These are phyloP conservation scores for Colletotrichum sp. DNA, from an alignment of 2,329 filamentous ascomycete species.

Conservation along the genomic window DNA sequence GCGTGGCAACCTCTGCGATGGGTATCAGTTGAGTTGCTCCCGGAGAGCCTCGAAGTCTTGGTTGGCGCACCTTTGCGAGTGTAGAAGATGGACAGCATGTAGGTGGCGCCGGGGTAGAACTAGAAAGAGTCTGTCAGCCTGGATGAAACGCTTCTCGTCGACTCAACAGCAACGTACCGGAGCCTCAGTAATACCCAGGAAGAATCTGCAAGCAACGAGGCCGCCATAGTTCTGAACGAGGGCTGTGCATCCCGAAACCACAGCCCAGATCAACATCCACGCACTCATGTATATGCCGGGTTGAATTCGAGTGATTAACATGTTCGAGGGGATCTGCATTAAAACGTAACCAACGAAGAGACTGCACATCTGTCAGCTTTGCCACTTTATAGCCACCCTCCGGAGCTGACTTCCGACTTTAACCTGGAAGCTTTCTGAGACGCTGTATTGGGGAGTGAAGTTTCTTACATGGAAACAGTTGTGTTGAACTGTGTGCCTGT, in stretches of 20 bases:
- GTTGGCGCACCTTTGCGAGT: constrained; percentile 30
- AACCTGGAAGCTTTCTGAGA: no score
- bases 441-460: neutral
- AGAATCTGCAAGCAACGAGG: constrained; percentile 40
- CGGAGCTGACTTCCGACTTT: neutral
- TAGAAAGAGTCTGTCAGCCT: neutral
- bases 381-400: neutral
- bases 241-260: constrained; percentile 40
- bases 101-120: constrained; percentile 44
- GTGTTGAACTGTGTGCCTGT: constrained; percentile 39
- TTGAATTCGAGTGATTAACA: constrained; percentile 46
- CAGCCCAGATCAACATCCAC: constrained; percentile 47
- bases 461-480: constrained; percentile 39
- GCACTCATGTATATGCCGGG: constrained; percentile 46
- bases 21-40: neutral
- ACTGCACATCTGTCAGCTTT: constrained; percentile 21
- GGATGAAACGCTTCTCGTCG: accelerated
- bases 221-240: constrained; percentile 37
- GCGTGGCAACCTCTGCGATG: constrained; percentile 58
- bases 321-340: constrained; percentile 43
- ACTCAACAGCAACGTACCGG: constrained; percentile 25
- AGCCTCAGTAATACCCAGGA: constrained; percentile 43
- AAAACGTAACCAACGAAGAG: constrained; percentile 45
- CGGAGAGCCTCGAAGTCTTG: neutral
- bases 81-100: constrained; percentile 38